Base-by-base conservation (phyloP, 2,329 filamentous ascomycete species). In the Cladosporium sp. region DNA sequence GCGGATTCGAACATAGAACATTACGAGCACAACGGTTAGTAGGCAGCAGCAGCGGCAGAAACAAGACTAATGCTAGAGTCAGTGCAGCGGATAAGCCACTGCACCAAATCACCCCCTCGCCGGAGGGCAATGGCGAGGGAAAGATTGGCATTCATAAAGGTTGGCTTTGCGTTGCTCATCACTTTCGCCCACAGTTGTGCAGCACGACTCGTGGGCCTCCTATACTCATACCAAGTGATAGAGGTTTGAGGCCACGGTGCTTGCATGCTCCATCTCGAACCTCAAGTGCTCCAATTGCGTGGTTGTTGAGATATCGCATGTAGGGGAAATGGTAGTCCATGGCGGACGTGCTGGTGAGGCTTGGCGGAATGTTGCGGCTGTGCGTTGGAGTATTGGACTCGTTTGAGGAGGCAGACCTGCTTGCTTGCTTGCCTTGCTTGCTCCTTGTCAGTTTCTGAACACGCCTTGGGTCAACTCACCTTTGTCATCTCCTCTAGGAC, bases 261-360 rank as follows among this genome's bases (percentile, higher is more conserved):
- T 53, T 62, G 60, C 60, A 62, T 35, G 46, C 60, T 53, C 49
- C 60, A 8, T 14, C 29, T 26, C n/a, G 6, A 33, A 55, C 55
- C 28, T 37, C 21, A 55, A 53, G 60, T 26, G 46, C n/a, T 62
- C 16, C 49, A 7, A 44, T 28, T 28, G 49, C 8, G 49, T 55
- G 23, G 49, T 62, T 40, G 60, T 62, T 62, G 46, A 62, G 60
- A 62, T 62, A 62, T 52, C 60, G 33, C 31, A 40, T 23, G 49
- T 53, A 53, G 31, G 60, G 46, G n/a, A 40, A 50, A 28, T 23
- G 31, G 21, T 28, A 23, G 29, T 14, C 33, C 49, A 50, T 62
- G 18, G 31, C 16, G 46, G 49, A 18, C 46, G 49, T 49, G 60
- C 31, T 62, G 60, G 46, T 52, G 31, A 62, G 60, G 60, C 49